These are phyloP conservation scores for Colletotrichum phormii DNA, from an alignment of 2,329 filamentous ascomycete species.

Conservation along the genomic window DNA sequence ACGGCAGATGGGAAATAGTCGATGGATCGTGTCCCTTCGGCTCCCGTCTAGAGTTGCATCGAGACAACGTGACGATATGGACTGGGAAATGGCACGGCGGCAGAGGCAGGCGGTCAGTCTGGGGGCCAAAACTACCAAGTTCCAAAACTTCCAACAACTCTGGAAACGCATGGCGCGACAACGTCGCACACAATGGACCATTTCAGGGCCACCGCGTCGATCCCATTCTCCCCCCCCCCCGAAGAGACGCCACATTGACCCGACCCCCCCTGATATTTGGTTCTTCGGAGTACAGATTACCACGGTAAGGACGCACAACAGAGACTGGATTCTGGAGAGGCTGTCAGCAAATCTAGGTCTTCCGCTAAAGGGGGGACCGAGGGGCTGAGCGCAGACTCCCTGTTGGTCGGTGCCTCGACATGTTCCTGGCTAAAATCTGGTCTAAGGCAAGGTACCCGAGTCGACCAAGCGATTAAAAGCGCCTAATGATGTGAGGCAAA, in stretches of 20 bases:
- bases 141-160: not conserved
- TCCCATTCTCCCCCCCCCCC: constrained; percentile 25
- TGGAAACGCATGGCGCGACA: constrained; percentile 2
- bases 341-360: not conserved
- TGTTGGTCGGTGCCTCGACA: constrained; percentile 20
- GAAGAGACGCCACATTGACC: constrained; percentile 14
- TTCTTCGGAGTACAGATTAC: not conserved
- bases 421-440: constrained; percentile 11
- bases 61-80: not conserved
- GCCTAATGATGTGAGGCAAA: not conserved
- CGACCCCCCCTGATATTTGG: constrained; percentile 3
- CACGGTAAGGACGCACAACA: not conserved
- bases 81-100: not conserved
- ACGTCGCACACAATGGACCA: constrained; percentile 20
- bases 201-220: constrained; percentile 24
- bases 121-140: not conserved
- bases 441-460: constrained; percentile 31
- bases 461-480: constrained; percentile 9
- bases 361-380: constrained; percentile 1
- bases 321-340: not conserved
- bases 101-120: not conserved
- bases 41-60: constrained; percentile 15
- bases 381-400: constrained; percentile 28
- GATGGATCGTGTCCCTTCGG: constrained; percentile 13
- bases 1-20: not conserved